Conservation (phyloP, 2,329 filamentous ascomycete genomes). For the Penicillium griseofulvum region DNA sequence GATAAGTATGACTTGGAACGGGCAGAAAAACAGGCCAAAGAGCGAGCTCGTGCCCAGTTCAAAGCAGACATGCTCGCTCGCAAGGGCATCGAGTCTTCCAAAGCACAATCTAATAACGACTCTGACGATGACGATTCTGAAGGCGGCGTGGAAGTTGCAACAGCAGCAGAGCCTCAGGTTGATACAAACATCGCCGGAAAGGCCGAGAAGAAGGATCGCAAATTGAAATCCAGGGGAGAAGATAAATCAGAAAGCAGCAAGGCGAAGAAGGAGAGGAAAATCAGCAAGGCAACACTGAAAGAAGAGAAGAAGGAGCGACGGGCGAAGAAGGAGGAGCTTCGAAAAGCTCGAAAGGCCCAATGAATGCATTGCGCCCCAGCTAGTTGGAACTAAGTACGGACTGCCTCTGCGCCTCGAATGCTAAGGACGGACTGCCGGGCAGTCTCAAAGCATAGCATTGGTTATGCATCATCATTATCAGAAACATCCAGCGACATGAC, state of each 20-base stretch:
- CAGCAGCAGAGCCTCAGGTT: constrained; percentile 2
- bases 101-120: constrained; percentile 20
- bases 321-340: constrained; percentile 43
- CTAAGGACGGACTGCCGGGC: background rate
- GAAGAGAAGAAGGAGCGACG: constrained; percentile 29
- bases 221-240: constrained; percentile 14
- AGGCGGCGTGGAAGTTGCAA: constrained; percentile 11
- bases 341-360: constrained; percentile 31
- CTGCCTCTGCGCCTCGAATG: background rate
- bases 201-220: constrained; percentile 26
- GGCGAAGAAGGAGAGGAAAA: constrained; percentile 27
- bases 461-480: background rate
- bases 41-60: constrained; percentile 50
- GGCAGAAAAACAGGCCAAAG: constrained; percentile 51
- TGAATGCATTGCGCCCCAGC: constrained; percentile 3
- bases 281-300: constrained; percentile 27
- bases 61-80: constrained; percentile 47
- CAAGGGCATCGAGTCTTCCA: constrained; percentile 27
- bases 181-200: background rate
- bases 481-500: background rate
- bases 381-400: background rate
- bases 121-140: constrained; percentile 18
- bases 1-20: constrained; percentile 52
- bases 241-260: constrained; percentile 17
- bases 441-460: background rate